These are phyloP conservation scores for Phytophthora pluvialis DNA, from an alignment of 352 stramenopile species.

Conservation along the genomic window DNA sequence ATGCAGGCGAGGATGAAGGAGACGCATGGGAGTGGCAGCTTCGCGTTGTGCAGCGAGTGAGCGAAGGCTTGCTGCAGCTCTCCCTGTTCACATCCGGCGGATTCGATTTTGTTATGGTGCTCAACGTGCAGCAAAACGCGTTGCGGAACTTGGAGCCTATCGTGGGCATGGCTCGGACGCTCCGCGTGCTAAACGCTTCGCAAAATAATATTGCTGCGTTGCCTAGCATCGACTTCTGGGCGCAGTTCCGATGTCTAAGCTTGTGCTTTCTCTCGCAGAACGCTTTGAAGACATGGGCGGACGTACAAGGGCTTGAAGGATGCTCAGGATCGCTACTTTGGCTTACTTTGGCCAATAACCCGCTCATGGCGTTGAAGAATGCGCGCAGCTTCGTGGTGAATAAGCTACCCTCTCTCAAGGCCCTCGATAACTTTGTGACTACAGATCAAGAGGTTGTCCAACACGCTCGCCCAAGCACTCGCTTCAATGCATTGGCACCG, in stretches of 20 bases:
- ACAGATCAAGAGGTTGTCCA: conserved; percentile 71
- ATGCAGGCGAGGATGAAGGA: conserved; percentile 14
- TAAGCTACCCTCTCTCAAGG: conserved; percentile 64
- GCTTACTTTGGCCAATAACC: conserved; percentile 68
- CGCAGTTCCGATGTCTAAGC: conserved; percentile 48
- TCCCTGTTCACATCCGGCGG: conserved; percentile 39
- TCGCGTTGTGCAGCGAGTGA: conserved; percentile 60
- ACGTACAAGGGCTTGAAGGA: conserved; percentile 54
- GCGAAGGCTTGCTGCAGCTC: conserved; percentile 41
- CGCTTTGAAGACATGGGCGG: conserved; percentile 48
- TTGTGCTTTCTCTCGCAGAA: conserved; percentile 75
- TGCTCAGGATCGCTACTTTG: conserved; percentile 54
- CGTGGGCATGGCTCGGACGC: conserved; percentile 38
- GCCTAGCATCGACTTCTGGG: conserved; percentile 58
- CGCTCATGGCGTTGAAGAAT: conserved; percentile 59
- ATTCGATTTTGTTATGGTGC: conserved; percentile 63
- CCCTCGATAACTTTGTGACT: conserved; percentile 66
- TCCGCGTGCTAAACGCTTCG: conserved; percentile 66
- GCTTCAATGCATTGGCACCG: conserved; percentile 44
- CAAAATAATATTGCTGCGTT: conserved; percentile 62
- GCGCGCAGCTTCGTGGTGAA: conserved; percentile 74
- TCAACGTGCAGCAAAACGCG: conserved; percentile 69
- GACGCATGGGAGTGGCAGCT: conserved; percentile 51
- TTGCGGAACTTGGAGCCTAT: conserved; percentile 66
- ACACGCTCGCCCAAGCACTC: conserved; percentile 41